phyloP scores from a whole-genome alignment of 352 stramenopile species.

The Phytophthora capsici region DNA sequence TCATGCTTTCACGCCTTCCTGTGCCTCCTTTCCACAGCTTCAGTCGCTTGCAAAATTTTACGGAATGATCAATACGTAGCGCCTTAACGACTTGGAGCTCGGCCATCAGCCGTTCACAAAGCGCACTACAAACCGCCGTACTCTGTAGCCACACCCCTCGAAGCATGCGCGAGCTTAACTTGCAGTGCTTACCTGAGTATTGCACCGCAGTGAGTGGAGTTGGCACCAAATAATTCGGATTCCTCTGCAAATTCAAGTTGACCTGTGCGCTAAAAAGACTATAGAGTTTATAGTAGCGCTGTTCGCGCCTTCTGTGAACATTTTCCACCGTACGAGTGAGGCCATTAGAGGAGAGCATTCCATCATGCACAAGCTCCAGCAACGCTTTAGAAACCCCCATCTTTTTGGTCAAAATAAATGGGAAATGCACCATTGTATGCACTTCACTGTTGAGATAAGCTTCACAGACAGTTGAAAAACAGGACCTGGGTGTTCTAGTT shows the following conservation, averaged over 20 bases:
- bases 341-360: conserved; percentile 4
- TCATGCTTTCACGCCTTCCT: not conserved
- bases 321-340: conserved; percentile 4
- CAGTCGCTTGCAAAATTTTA: not conserved
- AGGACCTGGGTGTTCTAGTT: not conserved
- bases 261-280: no score
- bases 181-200: not conserved
- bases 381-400: not conserved
- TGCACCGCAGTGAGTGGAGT: not conserved
- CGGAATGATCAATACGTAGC: no score
- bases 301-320: not conserved
- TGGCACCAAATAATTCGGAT: not conserved
- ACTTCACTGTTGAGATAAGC: not conserved
- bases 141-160: not conserved
- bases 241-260: no score
- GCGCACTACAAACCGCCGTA: not conserved
- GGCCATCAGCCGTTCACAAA: conserved; percentile 1
- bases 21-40: not conserved
- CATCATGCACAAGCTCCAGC: conserved; percentile 6
- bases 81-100: not conserved
- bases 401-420: conserved; percentile 6
- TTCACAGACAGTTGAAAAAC: conserved; percentile 7
- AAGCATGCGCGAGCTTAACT: not conserved
- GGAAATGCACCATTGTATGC: not conserved
- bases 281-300: no score